These are phyloP conservation scores for Cydonia oblonga DNA, from an alignment of 331 rosid genomes.

Conservation along the genomic window DNA sequence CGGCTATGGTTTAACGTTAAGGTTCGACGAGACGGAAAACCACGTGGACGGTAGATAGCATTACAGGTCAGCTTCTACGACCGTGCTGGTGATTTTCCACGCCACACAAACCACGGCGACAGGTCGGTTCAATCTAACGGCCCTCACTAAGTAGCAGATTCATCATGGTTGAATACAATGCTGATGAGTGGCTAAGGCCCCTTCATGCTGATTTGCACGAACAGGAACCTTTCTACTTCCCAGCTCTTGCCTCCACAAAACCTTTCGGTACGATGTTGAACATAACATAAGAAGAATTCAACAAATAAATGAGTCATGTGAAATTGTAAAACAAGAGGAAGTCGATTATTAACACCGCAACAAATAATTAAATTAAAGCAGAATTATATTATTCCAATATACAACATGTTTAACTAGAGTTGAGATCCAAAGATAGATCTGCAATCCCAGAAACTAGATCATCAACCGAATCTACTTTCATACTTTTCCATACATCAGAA, in stretches of 20 bases:
- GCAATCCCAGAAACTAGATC: slow-evolving; percentile 32
- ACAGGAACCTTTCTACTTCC: not conserved
- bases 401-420: not conserved
- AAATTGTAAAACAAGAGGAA: not conserved
- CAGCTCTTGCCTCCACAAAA: not conserved
- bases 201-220: not conserved
- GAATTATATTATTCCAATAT: no score
- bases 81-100: not conserved
- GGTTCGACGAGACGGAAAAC: slow-evolving; percentile 23
- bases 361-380: not conserved
- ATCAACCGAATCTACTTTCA: slow-evolving; percentile 25
- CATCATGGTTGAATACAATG: slow-evolving; percentile 3
- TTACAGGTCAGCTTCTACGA: slow-evolving; percentile 10
- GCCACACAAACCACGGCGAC: not conserved
- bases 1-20: slow-evolving; percentile 37
- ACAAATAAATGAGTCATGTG: not conserved
- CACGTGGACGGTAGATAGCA: slow-evolving; percentile 9
- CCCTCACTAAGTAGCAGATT: not conserved
- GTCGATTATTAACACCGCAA: not conserved
- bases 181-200: slow-evolving; percentile 3
- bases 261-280: not conserved
- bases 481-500: slow-evolving; percentile 16
- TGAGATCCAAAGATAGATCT: slow-evolving; percentile 38
- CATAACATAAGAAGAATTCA: not conserved
- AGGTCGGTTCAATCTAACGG: not conserved